Conservation (phyloP, 176 grass and related monocot species). For the Ananas comosus region DNA sequence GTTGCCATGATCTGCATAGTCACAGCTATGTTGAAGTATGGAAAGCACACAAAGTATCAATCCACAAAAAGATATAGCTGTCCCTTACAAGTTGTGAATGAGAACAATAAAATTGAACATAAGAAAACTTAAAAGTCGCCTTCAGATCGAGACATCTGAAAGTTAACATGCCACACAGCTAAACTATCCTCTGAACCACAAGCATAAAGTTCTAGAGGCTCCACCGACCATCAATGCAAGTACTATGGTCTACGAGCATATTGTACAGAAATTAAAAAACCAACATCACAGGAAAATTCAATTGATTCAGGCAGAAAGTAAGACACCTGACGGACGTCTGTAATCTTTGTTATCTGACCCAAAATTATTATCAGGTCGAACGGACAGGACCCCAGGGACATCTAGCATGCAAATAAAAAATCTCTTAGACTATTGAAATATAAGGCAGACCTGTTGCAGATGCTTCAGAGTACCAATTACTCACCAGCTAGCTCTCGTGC, state of each 20-base stretch:
- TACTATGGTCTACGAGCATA: neutral
- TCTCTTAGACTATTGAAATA: neutral
- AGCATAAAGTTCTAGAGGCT: too few species aligned
- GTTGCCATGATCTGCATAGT: slow-evolving; percentile 38
- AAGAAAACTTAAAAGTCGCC: neutral
- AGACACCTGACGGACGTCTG: slow-evolving; percentile 36
- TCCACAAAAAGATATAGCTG: neutral
- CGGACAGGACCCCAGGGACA: slow-evolving; percentile 65
- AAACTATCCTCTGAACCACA: too few species aligned
- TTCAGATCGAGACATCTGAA: neutral
- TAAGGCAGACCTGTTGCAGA: neutral
- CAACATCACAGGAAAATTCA: neutral
- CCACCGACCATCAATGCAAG: too few species aligned
- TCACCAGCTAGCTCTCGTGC: slow-evolving; percentile 60
- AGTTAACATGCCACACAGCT: too few species aligned
- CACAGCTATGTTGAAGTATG: neutral
- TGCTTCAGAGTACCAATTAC: slow-evolving; percentile 5
- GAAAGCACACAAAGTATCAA: slow-evolving; percentile 1
- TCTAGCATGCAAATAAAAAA: slow-evolving; percentile 33
- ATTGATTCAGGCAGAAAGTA: neutral
- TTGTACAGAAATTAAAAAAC: neutral
- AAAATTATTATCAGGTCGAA: slow-evolving; percentile 49
- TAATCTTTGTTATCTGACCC: slow-evolving; percentile 55
- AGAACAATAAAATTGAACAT: too few species aligned
- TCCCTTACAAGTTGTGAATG: neutral